phyloP scores from a whole-genome alignment of 2,329 filamentous ascomycete genomes.

The Aspergillus pseudoviridinutans region DNA sequence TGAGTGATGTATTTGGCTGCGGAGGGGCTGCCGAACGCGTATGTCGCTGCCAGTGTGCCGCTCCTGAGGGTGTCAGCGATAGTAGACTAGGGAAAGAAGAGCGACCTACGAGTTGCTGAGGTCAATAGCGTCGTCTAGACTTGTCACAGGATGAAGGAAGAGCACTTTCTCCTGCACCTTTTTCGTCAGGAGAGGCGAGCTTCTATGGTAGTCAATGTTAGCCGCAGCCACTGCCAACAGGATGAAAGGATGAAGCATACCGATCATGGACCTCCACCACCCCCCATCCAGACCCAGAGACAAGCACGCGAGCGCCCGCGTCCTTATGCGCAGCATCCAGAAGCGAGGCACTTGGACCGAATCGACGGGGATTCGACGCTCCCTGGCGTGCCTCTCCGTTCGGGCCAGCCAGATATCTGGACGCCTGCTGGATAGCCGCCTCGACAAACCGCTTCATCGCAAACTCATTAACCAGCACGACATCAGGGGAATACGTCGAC shows the following conservation, averaged over 20 bases:
- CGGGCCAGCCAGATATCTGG: slow-evolving; percentile 20
- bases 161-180: slow-evolving; percentile 45
- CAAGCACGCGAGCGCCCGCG: slow-evolving; percentile 24
- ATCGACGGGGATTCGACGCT: slow-evolving; percentile 10
- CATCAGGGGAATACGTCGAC: slow-evolving; percentile 59
- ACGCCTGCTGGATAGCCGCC: slow-evolving; percentile 41
- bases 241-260: slow-evolving; percentile 8
- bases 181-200: slow-evolving; percentile 26
- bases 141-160: slow-evolving; percentile 45
- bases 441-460: slow-evolving; percentile 53
- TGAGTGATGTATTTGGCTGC: slow-evolving; percentile 59
- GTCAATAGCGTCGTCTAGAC: slow-evolving; percentile 54
- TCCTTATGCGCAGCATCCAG: slow-evolving; percentile 21
- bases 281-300: slow-evolving; percentile 27
- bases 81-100: not conserved
- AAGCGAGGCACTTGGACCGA: slow-evolving; percentile 8
- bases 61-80: slow-evolving; percentile 7
- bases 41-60: slow-evolving; percentile 44
- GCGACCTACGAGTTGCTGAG: slow-evolving; percentile 33
- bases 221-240: slow-evolving; percentile 9
- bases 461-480: slow-evolving; percentile 64
- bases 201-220: slow-evolving; percentile 5
- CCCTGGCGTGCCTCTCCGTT: slow-evolving; percentile 18
- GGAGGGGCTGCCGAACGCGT: slow-evolving; percentile 49
- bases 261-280: slow-evolving; percentile 27